phyloP scores from a whole-genome alignment of 768 basidiomycete genomes.

The Nidula microcarpa region DNA sequence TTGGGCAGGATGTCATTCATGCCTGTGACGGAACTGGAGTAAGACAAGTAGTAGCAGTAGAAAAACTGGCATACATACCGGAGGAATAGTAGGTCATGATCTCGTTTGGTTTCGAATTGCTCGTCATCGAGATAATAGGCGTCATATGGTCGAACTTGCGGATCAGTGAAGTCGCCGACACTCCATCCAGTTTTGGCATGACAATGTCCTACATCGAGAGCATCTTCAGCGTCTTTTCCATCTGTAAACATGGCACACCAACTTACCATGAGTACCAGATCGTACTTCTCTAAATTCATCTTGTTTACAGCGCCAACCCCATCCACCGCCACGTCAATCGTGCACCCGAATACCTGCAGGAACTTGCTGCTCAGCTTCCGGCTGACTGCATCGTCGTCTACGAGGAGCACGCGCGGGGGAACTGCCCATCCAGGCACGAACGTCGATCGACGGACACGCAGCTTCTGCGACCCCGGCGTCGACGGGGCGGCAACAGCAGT shows the following conservation, averaged over 20 bases:
- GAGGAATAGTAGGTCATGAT: constrained; percentile 88
- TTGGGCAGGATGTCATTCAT: constrained; percentile 98
- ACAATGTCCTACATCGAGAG: constrained; percentile 73
- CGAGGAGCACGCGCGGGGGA: constrained; percentile 85
- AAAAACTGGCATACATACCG: constrained; percentile 28
- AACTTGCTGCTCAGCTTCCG: constrained; percentile 88
- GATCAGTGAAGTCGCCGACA: constrained; percentile 89
- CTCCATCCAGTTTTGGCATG: constrained; percentile 86
- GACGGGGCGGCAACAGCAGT: too few relatives aligned
- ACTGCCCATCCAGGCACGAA: constrained; percentile 91
- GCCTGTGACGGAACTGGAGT: constrained; percentile 30
- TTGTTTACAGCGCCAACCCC: constrained; percentile 90
- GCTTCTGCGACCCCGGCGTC: too few relatives aligned
- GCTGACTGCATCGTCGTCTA: constrained; percentile 94
- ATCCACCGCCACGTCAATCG: constrained; percentile 92
- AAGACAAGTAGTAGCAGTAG: background rate
- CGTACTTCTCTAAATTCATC: constrained; percentile 96
- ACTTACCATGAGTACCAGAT: constrained; percentile 90
- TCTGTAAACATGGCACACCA: constrained; percentile 7
- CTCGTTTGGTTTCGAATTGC: constrained; percentile 89
- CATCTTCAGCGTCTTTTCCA: background rate
- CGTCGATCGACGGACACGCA: constrained; percentile 60
- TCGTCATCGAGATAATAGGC: constrained; percentile 98
- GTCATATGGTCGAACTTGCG: constrained; percentile 94
- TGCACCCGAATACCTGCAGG: constrained; percentile 92